These are phyloP conservation scores for Reticulascus tulasneorum DNA, from an alignment of 2,329 filamentous ascomycete genomes.

Conservation along the genomic window DNA sequence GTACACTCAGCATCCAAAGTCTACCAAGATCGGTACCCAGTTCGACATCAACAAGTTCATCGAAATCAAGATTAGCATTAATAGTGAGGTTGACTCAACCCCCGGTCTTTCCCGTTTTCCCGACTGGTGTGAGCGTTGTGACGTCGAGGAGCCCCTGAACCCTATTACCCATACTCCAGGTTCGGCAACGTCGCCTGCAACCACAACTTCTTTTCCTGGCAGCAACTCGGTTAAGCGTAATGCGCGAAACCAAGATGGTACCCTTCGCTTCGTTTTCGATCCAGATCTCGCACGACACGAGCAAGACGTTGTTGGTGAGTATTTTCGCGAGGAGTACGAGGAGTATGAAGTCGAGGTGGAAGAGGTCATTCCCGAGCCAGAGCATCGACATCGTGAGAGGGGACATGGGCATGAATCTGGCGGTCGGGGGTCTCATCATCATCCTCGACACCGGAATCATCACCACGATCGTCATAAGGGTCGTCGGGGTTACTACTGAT, in stretches of 20 bases:
- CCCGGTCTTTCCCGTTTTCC: conserved; percentile 61
- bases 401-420: no score
- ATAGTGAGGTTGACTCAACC: conserved; percentile 69
- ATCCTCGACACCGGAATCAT: no score
- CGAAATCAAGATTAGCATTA: conserved; percentile 79
- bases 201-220: conserved; percentile 32
- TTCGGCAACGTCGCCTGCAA: conserved; percentile 35
- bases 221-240: conserved; percentile 35
- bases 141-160: conserved; percentile 31
- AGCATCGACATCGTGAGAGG: conserved; percentile 15
- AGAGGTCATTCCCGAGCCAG: conserved; percentile 44
- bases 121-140: conserved; percentile 52
- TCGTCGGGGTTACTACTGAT: no score
- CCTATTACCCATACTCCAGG: conserved; percentile 28
- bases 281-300: conserved; percentile 71
- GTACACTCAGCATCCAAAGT: conserved; percentile 77
- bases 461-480: no score
- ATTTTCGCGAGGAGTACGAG: conserved; percentile 70
- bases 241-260: conserved; percentile 58
- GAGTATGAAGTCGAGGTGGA: conserved; percentile 78
- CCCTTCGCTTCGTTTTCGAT: conserved; percentile 86
- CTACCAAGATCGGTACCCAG: conserved; percentile 68
- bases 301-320: conserved; percentile 60
- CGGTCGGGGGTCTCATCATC: no score
- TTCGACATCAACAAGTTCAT: conserved; percentile 78